Conservation (phyloP, 83 land plant species). For the Diphasiastrum complanatum region DNA sequence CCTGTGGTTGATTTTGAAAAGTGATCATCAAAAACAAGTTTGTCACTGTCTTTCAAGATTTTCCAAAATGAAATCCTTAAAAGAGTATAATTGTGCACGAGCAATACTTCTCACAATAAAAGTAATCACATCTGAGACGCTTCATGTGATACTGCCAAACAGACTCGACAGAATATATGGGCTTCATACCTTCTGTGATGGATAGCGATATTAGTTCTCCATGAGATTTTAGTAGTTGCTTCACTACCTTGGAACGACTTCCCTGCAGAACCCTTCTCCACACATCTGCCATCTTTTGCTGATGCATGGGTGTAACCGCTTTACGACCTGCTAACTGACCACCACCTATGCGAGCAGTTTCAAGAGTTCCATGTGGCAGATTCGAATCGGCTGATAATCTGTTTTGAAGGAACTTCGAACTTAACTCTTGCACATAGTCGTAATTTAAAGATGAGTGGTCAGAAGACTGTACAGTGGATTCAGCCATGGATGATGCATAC, state of each 20-base stretch:
- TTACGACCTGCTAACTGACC: too few species aligned
- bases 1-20: too few species aligned
- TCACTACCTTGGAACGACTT: background rate
- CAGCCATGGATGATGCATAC: background rate
- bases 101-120: too few species aligned
- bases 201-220: background rate
- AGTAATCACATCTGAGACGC: too few species aligned
- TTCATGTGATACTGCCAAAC: too few species aligned
- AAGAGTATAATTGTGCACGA: too few species aligned
- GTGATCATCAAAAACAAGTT: too few species aligned
- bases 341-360: background rate
- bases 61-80: too few species aligned
- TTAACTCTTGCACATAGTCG: background rate
- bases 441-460: background rate
- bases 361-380: background rate
- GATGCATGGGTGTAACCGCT: background rate
- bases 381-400: background rate
- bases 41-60: too few species aligned
- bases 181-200: background rate
- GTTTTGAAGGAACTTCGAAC: background rate
- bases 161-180: too few species aligned
- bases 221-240: constrained; percentile 4
- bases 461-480: too few species aligned
- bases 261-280: constrained; percentile 4
- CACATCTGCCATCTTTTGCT: constrained; percentile 1